phyloP scores from a whole-genome alignment of 2,329 filamentous ascomycete species.

The Fusarium clavum region DNA sequence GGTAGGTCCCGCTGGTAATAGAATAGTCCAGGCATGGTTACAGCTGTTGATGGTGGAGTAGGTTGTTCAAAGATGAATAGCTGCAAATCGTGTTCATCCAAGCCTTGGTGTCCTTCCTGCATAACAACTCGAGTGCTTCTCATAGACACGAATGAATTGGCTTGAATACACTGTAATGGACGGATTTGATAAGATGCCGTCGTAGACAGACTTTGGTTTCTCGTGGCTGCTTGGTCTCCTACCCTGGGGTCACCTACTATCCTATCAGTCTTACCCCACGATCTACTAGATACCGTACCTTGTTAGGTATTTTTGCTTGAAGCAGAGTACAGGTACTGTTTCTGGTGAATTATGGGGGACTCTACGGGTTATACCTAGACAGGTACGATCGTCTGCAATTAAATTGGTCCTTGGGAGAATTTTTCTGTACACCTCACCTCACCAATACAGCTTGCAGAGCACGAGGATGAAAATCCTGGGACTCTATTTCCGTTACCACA shows the following conservation, averaged over 20 bases:
- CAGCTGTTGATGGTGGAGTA: neutral
- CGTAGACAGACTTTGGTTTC: slow-evolving; percentile 4
- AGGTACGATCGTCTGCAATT: neutral
- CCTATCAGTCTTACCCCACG: slow-evolving; percentile 37
- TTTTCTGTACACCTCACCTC: too few species aligned
- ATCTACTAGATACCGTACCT: slow-evolving; percentile 29
- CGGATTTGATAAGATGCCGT: neutral
- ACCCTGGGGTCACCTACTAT: slow-evolving; percentile 3
- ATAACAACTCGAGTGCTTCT: neutral
- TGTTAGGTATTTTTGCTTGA: neutral
- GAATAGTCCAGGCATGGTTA: slow-evolving; percentile 2
- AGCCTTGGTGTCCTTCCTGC: neutral
- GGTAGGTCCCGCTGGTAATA: slow-evolving; percentile 19
- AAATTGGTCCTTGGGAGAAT: neutral
- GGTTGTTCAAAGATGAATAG: neutral
- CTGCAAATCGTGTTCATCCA: neutral
- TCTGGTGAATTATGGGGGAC: neutral
- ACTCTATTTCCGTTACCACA: slow-evolving; percentile 44
- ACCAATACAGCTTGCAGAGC: neutral
- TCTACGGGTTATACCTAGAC: neutral
- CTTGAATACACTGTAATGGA: neutral
- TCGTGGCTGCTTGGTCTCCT: slow-evolving; percentile 31
- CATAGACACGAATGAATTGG: neutral
- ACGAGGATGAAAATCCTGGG: slow-evolving; percentile 6
- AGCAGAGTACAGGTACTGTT: slow-evolving; percentile 6